Evolutionary conservation across 768 basidiomycete genomes (phyloP), one percentile per base, ranked within the genome.

Genomic region (Antrodiella citrinella): DNA sequence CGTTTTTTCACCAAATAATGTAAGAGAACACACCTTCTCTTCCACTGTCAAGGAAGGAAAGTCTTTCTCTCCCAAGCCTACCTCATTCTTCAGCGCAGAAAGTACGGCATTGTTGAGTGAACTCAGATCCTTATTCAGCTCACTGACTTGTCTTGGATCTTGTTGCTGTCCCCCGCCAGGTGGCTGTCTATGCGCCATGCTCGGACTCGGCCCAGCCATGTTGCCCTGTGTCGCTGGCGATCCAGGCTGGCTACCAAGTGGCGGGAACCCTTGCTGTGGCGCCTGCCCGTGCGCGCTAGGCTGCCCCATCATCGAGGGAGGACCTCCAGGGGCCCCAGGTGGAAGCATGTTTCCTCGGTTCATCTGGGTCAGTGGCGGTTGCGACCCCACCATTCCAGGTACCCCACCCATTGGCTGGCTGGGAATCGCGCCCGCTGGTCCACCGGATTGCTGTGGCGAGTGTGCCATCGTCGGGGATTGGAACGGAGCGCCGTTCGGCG

Each of bases 401-500:
- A 47, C 46, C 7, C 20, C 13, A 76, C 3, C 68, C 21, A 66
- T 63, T 45, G 60, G 68, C 38, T 60, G 68, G 43, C 64, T 55
- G 63, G 58, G 4, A 56, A 62, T 35, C 15, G 30, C 30, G 15
- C 41, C 41, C 10, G 41, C 9, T n/a, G 21, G 70, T 5, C 59
- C 60, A 23, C 65, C 65, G 5, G 60, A 61, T 43, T 74, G 74
- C 54, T 81, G 81, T 0, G 80, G 76, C 3, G 82, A 81, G 46
- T 77, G 74, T 2, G 80, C 70, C 65, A 85, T 81, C 2, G 76
- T 81, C 3, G 84, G 84, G 19, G 82, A 84, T 39, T 75, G 80
- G 62, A 80, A 85, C 7, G 77, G 53, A 2, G 54, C 62, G 12
- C 75, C 79, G 49, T 76, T 76, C 18, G 73, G 68, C 2, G 59